These are phyloP conservation scores for Fusarium citri DNA, from an alignment of 2,329 filamentous ascomycete genomes.

Conservation along the genomic window DNA sequence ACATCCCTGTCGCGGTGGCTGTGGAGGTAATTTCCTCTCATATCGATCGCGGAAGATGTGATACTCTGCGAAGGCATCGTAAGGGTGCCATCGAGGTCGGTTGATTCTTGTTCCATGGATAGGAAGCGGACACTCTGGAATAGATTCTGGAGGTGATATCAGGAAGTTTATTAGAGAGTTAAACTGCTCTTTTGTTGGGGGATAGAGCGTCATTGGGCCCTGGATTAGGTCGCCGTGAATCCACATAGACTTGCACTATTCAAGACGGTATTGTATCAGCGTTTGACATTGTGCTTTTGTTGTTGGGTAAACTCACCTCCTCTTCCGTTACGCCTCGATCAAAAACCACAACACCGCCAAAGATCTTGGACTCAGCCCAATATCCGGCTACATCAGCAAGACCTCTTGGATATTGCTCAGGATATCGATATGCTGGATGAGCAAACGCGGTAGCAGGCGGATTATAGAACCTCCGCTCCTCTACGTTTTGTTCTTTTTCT, in stretches of 20 bases:
- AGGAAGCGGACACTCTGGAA: not conserved
- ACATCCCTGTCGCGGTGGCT: not conserved
- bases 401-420: slow-evolving; percentile 22
- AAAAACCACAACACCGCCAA: slow-evolving; percentile 18
- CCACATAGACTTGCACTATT: slow-evolving; percentile 23
- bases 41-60: slow-evolving; percentile 34
- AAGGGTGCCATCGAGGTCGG: slow-evolving; percentile 27
- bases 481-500: not conserved
- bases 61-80: slow-evolving; percentile 9
- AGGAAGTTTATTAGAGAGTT: slow-evolving; percentile 4
- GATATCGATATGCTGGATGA: slow-evolving; percentile 4
- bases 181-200: slow-evolving; percentile 21
- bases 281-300: accelerated
- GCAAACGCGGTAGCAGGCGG: slow-evolving; percentile 6
- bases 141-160: not conserved
- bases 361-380: slow-evolving; percentile 27
- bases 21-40: not conserved
- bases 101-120: slow-evolving; percentile 13
- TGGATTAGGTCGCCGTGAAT: slow-evolving; percentile 7
- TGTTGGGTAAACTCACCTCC: not conserved
- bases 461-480: not conserved
- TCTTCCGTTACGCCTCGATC: slow-evolving; percentile 22
- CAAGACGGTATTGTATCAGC: accelerated
- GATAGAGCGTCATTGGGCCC: slow-evolving; percentile 16
- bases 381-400: slow-evolving; percentile 16